A percentile compares a stretch with the other conserved stretches of the same genome.
Evolutionary conservation across 768 basidiomycete genomes (phyloP).

Genomic region (Suillus plorans): DNA sequence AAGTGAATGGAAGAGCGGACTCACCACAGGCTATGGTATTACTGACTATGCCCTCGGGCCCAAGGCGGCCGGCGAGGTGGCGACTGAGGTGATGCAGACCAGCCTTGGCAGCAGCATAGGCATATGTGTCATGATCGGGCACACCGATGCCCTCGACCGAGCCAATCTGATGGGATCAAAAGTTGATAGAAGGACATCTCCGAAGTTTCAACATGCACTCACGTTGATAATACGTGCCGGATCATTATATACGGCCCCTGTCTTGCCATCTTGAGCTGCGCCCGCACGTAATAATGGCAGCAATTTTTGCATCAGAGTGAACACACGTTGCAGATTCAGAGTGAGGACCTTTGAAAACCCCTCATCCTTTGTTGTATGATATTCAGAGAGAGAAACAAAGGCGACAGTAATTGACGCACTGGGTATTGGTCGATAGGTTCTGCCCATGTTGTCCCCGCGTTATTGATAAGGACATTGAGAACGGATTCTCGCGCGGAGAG

Average conservation of each 20-base stretch:
- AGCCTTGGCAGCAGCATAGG: slow-evolving; percentile 66
- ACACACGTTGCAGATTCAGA: slow-evolving; percentile 62
- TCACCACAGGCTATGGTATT: slow-evolving; percentile 65
- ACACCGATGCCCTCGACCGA: slow-evolving; percentile 58
- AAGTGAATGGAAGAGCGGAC: slow-evolving; percentile 10
- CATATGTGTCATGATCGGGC: slow-evolving; percentile 60
- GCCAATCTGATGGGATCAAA: slow-evolving; percentile 44
- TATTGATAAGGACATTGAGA: slow-evolving; percentile 63
- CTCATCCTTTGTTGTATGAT: slow-evolving; percentile 38
- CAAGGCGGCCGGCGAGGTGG: slow-evolving; percentile 56
- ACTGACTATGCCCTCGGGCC: slow-evolving; percentile 55
- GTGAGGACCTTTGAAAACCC: slow-evolving; percentile 63
- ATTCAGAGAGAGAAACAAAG: slow-evolving; percentile 8
- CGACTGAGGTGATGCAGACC: slow-evolving; percentile 59
- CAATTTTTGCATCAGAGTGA: slow-evolving; percentile 61
- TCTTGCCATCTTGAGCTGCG: slow-evolving; percentile 38
- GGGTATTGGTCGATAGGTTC: slow-evolving; percentile 46
- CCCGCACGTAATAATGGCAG: slow-evolving; percentile 55
- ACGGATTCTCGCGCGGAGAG: slow-evolving; percentile 50
- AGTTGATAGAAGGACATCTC: background rate
- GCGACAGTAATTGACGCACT: slow-evolving; percentile 25
- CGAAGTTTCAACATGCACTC: slow-evolving; percentile 13
- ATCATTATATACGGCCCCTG: slow-evolving; percentile 38
- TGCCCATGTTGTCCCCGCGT: slow-evolving; percentile 61
- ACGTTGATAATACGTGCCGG: slow-evolving; percentile 65